These are phyloP conservation scores for Triangularia verruculosa DNA, from an alignment of 2,329 filamentous ascomycete species.

Conservation along the genomic window DNA sequence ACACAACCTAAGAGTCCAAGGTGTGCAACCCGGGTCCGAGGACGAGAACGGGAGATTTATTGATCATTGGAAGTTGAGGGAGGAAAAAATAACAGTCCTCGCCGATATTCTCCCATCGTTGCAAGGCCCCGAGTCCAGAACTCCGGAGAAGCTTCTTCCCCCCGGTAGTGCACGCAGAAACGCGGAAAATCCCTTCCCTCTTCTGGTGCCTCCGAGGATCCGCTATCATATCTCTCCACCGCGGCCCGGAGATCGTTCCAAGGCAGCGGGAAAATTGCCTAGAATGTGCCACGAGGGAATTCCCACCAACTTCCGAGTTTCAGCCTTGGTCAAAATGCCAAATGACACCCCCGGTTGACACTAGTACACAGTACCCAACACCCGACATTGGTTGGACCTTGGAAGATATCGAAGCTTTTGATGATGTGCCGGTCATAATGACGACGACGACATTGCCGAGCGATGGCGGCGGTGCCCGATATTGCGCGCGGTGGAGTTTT, in stretches of 20 bases:
- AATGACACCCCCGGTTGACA: background rate
- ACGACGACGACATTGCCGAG: background rate
- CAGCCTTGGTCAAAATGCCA: conserved; percentile 15
- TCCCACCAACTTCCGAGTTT: conserved; percentile 12
- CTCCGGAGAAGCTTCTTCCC: background rate
- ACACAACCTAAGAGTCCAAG: background rate
- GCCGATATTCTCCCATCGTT: background rate
- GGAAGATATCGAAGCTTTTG: background rate
- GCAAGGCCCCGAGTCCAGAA: conserved; percentile 11
- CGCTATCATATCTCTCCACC: conserved; percentile 10
- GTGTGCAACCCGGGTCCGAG: background rate
- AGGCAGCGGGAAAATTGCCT: conserved; percentile 16
- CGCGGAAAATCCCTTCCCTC: conserved; percentile 13
- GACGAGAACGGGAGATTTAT: background rate
- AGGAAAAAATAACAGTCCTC: background rate
- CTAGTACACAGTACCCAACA: background rate
- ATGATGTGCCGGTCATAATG: background rate
- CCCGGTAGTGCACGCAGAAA: background rate
- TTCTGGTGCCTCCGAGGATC: background rate
- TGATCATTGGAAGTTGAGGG: background rate
- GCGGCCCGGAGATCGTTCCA: conserved; percentile 14
- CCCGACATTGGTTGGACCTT: background rate
- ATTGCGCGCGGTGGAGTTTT: background rate
- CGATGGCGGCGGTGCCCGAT: background rate
- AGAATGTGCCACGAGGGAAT: conserved; percentile 21